A percentile compares a stretch with the other conserved stretches of the same genome.
Conservation (phyloP, 495 filamentous ascomycete species). For the Barbatosphaeria neglecta region DNA sequence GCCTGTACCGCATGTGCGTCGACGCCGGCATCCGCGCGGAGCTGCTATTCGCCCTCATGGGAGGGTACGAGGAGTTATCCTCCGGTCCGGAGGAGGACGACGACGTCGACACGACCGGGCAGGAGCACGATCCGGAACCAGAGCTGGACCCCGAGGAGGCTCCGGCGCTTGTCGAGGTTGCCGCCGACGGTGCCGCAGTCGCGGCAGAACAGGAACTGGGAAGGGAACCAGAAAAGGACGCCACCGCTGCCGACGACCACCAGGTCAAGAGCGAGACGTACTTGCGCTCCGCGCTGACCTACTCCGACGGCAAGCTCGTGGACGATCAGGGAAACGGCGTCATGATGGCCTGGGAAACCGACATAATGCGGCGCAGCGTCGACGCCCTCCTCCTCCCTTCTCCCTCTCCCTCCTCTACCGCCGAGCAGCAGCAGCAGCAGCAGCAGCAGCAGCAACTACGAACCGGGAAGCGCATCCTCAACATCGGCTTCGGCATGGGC, state of each 20-base stretch:
- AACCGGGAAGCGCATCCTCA: constrained; percentile 60
- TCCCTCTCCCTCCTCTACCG: too few relatives aligned
- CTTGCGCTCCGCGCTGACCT: constrained; percentile 65
- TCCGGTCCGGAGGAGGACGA: constrained; percentile 52
- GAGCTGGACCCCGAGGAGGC: constrained; percentile 33
- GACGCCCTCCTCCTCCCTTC: constrained; percentile 23
- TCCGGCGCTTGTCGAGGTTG: constrained; percentile 11
- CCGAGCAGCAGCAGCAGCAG: too few relatives aligned
- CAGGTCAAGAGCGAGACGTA: constrained; percentile 57
- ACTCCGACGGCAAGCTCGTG: constrained; percentile 60
- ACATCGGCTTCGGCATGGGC: constrained; percentile 93
- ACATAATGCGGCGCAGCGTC: constrained; percentile 75
- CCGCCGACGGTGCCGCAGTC: not conserved
- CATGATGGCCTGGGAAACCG: constrained; percentile 94
- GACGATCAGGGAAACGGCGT: constrained; percentile 78
- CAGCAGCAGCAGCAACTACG: constrained; percentile 15
- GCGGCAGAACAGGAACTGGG: constrained; percentile 4
- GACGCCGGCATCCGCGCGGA: constrained; percentile 89
- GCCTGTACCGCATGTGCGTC: constrained; percentile 74
- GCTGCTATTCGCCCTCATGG: constrained; percentile 63
- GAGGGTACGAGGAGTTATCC: constrained; percentile 62
- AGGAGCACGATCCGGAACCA: constrained; percentile 35
- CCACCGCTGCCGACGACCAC: constrained; percentile 14
- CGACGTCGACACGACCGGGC: constrained; percentile 32
- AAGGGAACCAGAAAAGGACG: constrained; percentile 5